Evolutionary conservation across 2,329 filamentous ascomycete genomes (phyloP), one percentile per base, ranked within the genome.

Genomic region (Pyrenochaeta sp.): DNA sequence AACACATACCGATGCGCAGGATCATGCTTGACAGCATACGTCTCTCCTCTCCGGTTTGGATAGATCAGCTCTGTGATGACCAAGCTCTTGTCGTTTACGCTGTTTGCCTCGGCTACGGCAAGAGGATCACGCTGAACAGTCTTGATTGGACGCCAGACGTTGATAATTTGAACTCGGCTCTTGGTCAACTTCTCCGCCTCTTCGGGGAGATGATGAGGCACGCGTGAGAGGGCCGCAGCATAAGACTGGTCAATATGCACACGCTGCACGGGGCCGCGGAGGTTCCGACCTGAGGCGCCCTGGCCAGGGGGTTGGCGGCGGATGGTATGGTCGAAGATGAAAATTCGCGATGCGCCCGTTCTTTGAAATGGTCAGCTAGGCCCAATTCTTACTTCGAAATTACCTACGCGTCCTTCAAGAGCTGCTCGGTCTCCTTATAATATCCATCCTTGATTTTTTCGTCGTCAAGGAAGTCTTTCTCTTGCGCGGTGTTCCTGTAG

Each of bases 311-410:
- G n/a, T 21, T 65, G 61, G 31, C 77, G 75, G n/a, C 77, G 77
- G 56, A 86, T 81, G 5, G 81, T 84, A 68, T 85, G 82, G 68
- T 84, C 81, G 60, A 86, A 86, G 61, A 85, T 82, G 72, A 81
- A 77, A 53, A 84, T 67, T 15, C 77, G 76, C 2, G 77, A 69
- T 11, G 77, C 81, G 3, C 82, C 82, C 11, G 82, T 85, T 20
- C 81, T 83, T 5, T 5, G 28, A 4, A 1, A 1, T 4, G 1
- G 19, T 51, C 17, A 53, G 42, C 20, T 22, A 3, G 6, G 6
- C n/a, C n/a, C n/a, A n/a, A n/a, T n/a, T 9, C 3, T 23, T 21
- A 20, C 2, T 10, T 23, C 27, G 3, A 20, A 15, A 23, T 4
- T 7, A 61, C 66, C 38, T 50, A 71, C 68, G 56, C 70, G 36